A percentile compares a stretch with the other conserved stretches of the same genome.
Evolutionary conservation across 805 yeast genomes (phyloP).

Genomic region (Vanderwaltozyma polyspora): DNA sequence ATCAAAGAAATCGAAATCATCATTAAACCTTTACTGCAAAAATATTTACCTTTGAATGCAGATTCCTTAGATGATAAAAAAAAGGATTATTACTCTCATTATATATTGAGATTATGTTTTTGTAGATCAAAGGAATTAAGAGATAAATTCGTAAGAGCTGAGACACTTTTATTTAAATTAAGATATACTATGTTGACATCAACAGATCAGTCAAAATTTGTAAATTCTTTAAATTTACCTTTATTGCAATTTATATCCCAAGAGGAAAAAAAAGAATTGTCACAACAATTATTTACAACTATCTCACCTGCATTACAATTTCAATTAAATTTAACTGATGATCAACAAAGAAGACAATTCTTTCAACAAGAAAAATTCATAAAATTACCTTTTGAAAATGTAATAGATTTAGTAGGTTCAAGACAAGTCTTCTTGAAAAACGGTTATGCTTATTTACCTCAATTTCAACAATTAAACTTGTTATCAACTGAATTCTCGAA

Average conservation of each 20-base stretch:
- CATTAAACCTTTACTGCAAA: slow-evolving; percentile 54
- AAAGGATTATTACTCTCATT: slow-evolving; percentile 91
- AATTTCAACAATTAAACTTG: slow-evolving; percentile 62
- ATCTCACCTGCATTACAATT: slow-evolving; percentile 32
- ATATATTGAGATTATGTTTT: slow-evolving; percentile 75
- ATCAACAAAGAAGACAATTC: slow-evolving; percentile 32
- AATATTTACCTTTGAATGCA: slow-evolving; percentile 44
- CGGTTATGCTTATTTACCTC: slow-evolving; percentile 81
- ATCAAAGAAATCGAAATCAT: slow-evolving; percentile 53
- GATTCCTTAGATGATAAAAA: slow-evolving; percentile 50
- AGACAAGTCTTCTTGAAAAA: slow-evolving; percentile 53
- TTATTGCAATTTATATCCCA: slow-evolving; percentile 53
- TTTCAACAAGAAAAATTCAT: slow-evolving; percentile 56
- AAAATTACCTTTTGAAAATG: slow-evolving; percentile 80
- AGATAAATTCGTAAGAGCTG: slow-evolving; percentile 66
- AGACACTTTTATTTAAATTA: slow-evolving; percentile 59
- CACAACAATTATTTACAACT: slow-evolving; percentile 43
- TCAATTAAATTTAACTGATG: slow-evolving; percentile 34
- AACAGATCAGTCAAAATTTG: slow-evolving; percentile 59
- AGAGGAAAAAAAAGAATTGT: slow-evolving; percentile 45
- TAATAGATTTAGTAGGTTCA: slow-evolving; percentile 62
- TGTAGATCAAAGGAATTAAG: slow-evolving; percentile 80
- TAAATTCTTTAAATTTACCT: slow-evolving; percentile 52
- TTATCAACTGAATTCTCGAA: slow-evolving; percentile 57
- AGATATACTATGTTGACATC: slow-evolving; percentile 56